phyloP scores from a whole-genome alignment of 257 asterid genomes.

The Primulina huaijiensis region DNA sequence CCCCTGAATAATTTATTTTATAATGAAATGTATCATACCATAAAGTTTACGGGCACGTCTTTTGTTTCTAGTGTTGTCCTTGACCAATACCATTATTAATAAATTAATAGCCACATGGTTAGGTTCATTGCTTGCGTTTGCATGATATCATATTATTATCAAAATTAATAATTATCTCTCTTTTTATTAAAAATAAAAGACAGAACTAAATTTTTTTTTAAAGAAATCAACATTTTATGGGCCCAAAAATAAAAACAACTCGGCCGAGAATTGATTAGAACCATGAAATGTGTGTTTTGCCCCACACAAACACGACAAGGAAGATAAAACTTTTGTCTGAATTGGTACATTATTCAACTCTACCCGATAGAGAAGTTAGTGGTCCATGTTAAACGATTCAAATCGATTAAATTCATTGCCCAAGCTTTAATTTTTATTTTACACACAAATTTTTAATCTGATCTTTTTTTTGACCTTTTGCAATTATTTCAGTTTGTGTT shows the following conservation, averaged over 20 bases:
- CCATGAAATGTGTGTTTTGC: neutral
- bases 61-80: conserved; percentile 12
- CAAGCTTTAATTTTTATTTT: neutral
- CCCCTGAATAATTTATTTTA: neutral
- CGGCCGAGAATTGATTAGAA: neutral
- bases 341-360: no score
- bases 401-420: no score
- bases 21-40: neutral
- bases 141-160: no score
- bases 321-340: no score
- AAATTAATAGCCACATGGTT: neutral
- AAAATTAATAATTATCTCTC: no score
- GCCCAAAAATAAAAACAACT: no score
- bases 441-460: no score
- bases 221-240: neutral
- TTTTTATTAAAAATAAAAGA: no score
- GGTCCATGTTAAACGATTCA: no score
- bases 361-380: no score
- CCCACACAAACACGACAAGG: neutral
- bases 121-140: neutral
- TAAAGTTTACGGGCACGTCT: neutral
- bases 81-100: conserved; percentile 12
- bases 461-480: no score
- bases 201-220: no score
- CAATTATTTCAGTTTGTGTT: neutral